A percentile compares a stretch with the other conserved stretches of the same genome.
Conservation (phyloP, 257 asterid genomes). For the Solanum sitiens region DNA sequence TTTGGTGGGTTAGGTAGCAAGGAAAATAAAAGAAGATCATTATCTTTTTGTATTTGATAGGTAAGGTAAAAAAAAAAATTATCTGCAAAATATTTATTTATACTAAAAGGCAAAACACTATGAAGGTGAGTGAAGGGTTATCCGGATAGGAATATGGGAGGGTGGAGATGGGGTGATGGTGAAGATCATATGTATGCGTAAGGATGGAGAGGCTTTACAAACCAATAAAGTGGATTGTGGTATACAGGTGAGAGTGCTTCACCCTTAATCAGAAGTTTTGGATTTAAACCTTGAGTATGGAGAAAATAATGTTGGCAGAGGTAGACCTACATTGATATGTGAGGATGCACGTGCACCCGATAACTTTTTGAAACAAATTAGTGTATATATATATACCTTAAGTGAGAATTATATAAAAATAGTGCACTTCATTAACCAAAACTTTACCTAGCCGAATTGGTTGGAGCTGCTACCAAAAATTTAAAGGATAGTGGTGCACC, state of each 20-base stretch:
- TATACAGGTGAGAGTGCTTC: accelerated
- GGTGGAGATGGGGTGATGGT: background rate
- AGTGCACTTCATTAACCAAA: too few species aligned
- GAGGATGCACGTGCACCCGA: too few species aligned
- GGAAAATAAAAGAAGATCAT: background rate
- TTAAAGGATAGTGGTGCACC: too few species aligned
- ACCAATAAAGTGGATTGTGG: accelerated
- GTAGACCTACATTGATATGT: too few species aligned
- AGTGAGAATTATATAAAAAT: too few species aligned
- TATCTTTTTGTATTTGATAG: background rate
- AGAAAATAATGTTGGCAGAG: too few species aligned
- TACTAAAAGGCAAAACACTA: background rate
- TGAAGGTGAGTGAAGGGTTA: background rate
- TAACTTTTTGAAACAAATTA: too few species aligned
- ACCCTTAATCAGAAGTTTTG: accelerated
- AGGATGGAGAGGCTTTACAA: background rate
- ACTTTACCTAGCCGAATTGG: too few species aligned
- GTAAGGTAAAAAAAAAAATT: background rate
- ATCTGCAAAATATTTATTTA: too few species aligned
- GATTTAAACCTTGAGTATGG: accelerated
- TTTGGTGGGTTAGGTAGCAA: background rate
- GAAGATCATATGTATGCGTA: background rate
- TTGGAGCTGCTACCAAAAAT: too few species aligned
- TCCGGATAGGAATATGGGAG: background rate
- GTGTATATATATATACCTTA: too few species aligned